A percentile compares a stretch with the other conserved stretches of the same genome.
Evolutionary conservation across 2,329 filamentous ascomycete genomes (phyloP).

Genomic region (Juglanconis oblonga): DNA sequence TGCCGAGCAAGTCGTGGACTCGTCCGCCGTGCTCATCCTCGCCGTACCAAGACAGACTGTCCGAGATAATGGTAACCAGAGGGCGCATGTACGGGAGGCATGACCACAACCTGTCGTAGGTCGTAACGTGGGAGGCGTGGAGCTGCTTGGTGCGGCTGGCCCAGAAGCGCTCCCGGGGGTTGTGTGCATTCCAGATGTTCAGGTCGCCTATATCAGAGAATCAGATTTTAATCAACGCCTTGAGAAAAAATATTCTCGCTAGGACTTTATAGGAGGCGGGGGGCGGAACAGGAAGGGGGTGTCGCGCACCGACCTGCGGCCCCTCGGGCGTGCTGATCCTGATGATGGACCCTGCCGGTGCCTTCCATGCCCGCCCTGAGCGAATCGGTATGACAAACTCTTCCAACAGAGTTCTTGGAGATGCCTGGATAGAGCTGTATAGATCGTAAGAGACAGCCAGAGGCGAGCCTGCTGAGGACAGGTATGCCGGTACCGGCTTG

Average conservation of each 20-base stretch:
- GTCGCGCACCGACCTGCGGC: constrained; percentile 62
- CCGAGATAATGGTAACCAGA: constrained; percentile 66
- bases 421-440: constrained; percentile 61
- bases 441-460: constrained; percentile 40
- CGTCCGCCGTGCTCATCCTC: constrained; percentile 61
- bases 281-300: background rate
- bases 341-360: constrained; percentile 64
- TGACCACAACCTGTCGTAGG: constrained; percentile 74
- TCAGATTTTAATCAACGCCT: background rate
- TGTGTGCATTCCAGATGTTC: constrained; percentile 76
- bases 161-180: constrained; percentile 81
- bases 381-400: constrained; percentile 68
- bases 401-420: constrained; percentile 38
- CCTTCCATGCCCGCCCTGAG: constrained; percentile 70
- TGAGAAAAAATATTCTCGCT: background rate
- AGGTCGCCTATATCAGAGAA: constrained; percentile 57
- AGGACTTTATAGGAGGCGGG: no score
- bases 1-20: constrained; percentile 78
- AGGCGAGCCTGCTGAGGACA: constrained; percentile 40
- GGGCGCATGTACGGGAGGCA: constrained; percentile 74
- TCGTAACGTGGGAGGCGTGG: constrained; percentile 70
- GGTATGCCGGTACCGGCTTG: constrained; percentile 48
- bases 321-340: constrained; percentile 74
- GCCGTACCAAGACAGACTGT: constrained; percentile 63
- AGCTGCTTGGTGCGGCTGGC: constrained; percentile 75